Percentiles rank a stretch among this genome's conserved stretches.
Evolutionary conservation across 768 basidiomycete species (phyloP).

Genomic region (Leccinum truebloodii): DNA sequence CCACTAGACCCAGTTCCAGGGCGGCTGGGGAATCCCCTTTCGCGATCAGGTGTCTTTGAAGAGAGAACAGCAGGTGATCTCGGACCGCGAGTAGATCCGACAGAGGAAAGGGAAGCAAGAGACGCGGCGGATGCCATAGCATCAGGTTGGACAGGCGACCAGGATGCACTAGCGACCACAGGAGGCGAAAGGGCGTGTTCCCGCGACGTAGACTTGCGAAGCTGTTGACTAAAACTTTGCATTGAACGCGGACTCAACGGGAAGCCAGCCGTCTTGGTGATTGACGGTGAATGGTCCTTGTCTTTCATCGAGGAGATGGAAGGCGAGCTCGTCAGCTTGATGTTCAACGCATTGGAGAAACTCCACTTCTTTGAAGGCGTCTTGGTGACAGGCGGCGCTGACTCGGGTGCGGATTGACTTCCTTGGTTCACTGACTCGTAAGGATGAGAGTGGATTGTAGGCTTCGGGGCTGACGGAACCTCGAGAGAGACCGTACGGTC

Average conservation of each 20-base stretch:
- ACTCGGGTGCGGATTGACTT: constrained; percentile 43
- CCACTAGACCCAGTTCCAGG: constrained; percentile 77
- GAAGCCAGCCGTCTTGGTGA: constrained; percentile 51
- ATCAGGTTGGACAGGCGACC: constrained; percentile 71
- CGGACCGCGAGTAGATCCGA: constrained; percentile 61
- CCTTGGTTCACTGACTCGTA: constrained; percentile 41
- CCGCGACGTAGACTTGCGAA: constrained; percentile 69
- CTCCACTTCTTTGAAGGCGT: constrained; percentile 98
- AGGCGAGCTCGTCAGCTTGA: constrained; percentile 69
- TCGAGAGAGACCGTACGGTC: constrained; percentile 54
- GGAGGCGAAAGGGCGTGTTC: constrained; percentile 55
- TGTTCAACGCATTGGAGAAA: constrained; percentile 81
- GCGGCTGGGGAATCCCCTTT: constrained; percentile 53
- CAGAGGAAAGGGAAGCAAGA: constrained; percentile 70
- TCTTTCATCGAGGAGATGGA: constrained; percentile 56
- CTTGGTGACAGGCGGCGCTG: constrained; percentile 53
- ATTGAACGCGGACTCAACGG: constrained; percentile 68
- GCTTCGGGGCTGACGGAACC: constrained; percentile 41
- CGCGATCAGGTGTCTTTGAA: constrained; percentile 64
- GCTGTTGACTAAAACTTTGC: constrained; percentile 59
- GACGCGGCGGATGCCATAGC: constrained; percentile 82
- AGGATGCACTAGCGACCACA: constrained; percentile 46
- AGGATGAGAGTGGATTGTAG: constrained; percentile 32
- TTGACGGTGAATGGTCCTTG: constrained; percentile 36
- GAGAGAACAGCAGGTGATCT: constrained; percentile 44